Base-by-base conservation (phyloP, 2,329 filamentous ascomycete species). In the Xylaria sp. region DNA sequence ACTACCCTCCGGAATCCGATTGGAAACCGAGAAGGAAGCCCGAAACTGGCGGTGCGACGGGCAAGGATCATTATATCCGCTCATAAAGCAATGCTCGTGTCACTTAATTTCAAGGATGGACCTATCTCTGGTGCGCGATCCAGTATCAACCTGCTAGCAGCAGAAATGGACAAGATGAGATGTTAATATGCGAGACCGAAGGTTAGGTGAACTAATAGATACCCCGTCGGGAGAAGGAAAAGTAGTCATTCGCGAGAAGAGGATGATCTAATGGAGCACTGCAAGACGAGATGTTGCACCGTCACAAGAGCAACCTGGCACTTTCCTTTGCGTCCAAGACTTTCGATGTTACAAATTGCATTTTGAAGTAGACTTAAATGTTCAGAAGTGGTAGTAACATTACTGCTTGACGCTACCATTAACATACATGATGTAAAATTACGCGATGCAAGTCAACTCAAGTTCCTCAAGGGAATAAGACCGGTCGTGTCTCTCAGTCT, bases 1-100 rank as follows among this genome's bases (percentile, higher is more conserved):
- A 68, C 25, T 56, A 4, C 39, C 61, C 66, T 12, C 61, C 61
- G 2, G 5, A 12, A 1, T 20, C 12, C 2, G 66, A 68, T 39
- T 68, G 66, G 66, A 55, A 55, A 15, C 66, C 66, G 34, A 64
- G 60, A 37, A 56, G 57, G 20, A 50, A 50, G 20, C 46, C 46
- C 3, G 46, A 50, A 9, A 12, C 46, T 25, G 46, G 20, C 8
- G n/a, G 23, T 12, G 46, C 23, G 2, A 25, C n/a, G 5, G n/a
- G 6, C 23, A 50, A 23, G 46, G n/a, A 10, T 2, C 6, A 50
- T 12, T 50, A 20, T 20, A 50, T 10, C 23, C 7, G 9, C 12
- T 50, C 46, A 50, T 50, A 46, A 23, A 25, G 9, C 20, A 23
- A 25, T 23, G n/a, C 23, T 7, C 7, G 23, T 25, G 15, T 12